Evolutionary conservation across 2,329 filamentous ascomycete species (phyloP), one percentile per base, ranked within the genome.

Genomic region (Didymella exigua): DNA sequence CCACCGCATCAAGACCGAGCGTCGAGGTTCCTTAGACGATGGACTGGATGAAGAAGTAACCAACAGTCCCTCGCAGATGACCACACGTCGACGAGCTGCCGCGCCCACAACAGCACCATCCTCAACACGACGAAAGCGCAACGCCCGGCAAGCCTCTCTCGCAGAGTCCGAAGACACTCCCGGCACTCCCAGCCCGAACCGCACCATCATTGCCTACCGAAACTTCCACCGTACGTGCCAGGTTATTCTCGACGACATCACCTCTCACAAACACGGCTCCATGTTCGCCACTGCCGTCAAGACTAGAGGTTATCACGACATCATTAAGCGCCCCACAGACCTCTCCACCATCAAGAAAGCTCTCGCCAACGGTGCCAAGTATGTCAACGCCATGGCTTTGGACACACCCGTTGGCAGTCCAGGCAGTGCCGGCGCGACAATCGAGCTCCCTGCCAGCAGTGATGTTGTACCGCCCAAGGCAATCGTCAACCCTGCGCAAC

Each of bases 401-500:
- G 30, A 84, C 85, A 60, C 83, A 82, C 47, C 86, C 84, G n/a
- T 63, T 7, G 82, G 81, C 45, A 84, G 89, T 36, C 79, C 86
- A 0, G 84, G 84, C 16, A 86, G 87, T 47, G 79, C 82, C 4
- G 68, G 72, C 23, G 68, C 66, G 27, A 59, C 71, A 11, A 63
- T 73, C 33, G 70, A 75, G 47, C 56, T 93, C 6, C 86, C 89
- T 8, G 83, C 89, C 52, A 89, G 85, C 2, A 84, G 88, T 44
- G 91, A 97, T 53, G 80, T 96, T 23, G 82, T 93, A 2, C 91
- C 93, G 2, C 93, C 95, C 0, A 90, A 87, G 65, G 91, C 88
- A 18, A 96, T 98, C 66, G 90, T 98, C 75, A 98, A 98, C 75
- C 93, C 90, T 45, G 86, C 89, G 1, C 95, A 98, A 73, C 82